A percentile compares a stretch with the other conserved stretches of the same genome.
Conservation (phyloP, 352 stramenopile species). For the Globisporangium apiculatum region DNA sequence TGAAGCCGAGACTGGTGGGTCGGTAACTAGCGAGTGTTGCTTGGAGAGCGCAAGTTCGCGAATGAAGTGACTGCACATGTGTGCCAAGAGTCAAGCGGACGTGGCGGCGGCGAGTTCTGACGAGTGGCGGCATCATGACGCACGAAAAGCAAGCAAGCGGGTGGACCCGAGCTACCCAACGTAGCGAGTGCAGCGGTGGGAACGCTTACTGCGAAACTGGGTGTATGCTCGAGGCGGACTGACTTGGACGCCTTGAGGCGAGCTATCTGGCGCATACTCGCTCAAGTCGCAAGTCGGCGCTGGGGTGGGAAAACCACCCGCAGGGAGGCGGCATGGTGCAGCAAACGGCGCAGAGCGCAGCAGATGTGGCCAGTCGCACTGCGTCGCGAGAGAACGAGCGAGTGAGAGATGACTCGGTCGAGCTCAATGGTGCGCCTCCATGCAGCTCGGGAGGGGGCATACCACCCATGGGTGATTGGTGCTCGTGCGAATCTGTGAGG, state of each 20-base stretch:
- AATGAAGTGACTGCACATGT: background rate
- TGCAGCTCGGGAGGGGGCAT: background rate
- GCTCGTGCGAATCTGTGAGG: background rate
- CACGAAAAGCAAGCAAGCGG: too few species aligned
- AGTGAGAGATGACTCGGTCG: slow-evolving; percentile 1
- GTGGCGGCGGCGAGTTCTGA: too few species aligned
- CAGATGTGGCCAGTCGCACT: background rate
- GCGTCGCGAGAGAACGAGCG: too few species aligned
- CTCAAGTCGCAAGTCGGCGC: background rate
- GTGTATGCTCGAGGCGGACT: background rate
- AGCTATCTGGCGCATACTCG: background rate
- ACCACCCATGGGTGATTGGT: slow-evolving; percentile 4
- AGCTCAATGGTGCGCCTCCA: background rate
- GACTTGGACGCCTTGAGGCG: background rate
- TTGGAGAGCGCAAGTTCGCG: background rate
- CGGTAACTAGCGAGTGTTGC: too few species aligned
- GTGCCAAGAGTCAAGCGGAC: background rate
- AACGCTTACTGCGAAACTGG: background rate
- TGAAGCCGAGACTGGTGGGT: background rate
- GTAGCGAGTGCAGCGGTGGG: background rate
- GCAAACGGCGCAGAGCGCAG: background rate
- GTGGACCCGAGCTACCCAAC: background rate
- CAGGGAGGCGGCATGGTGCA: background rate
- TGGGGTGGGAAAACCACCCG: slow-evolving; percentile 4
- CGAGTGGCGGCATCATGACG: too few species aligned